phyloP scores from a whole-genome alignment of 441 rosid genomes.

The Erodium texanum region DNA sequence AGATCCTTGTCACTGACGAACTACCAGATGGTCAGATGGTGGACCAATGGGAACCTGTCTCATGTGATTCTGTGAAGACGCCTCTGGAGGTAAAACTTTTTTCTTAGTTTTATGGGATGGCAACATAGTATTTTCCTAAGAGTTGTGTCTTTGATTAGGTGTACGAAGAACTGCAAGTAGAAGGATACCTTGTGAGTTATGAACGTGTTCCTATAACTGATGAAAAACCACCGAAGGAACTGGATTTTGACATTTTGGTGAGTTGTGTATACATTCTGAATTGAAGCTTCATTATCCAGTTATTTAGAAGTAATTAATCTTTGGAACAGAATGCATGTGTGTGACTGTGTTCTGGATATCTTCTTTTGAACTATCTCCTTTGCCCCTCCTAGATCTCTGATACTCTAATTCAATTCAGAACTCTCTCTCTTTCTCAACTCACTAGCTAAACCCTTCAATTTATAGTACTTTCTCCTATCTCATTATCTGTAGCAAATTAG shows the following conservation, averaged over 20 bases:
- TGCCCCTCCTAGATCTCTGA: not conserved
- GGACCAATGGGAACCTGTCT: slow-evolving; percentile 97
- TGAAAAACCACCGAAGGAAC: slow-evolving; percentile 92
- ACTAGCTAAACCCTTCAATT: not conserved
- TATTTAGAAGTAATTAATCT: slow-evolving; percentile 1
- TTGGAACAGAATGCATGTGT: not conserved
- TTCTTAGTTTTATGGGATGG: slow-evolving; percentile 15
- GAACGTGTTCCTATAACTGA: slow-evolving; percentile 98
- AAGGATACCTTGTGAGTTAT: slow-evolving; percentile 83
- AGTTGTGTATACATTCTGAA: slow-evolving; percentile 20
- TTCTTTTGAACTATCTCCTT: not conserved
- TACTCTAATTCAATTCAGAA: not conserved
- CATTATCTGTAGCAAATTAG: not conserved
- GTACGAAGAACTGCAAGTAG: slow-evolving; percentile 77
- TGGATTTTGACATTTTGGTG: slow-evolving; percentile 85
- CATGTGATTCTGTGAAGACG: slow-evolving; percentile 81
- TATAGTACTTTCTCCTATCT: not conserved
- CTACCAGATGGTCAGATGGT: slow-evolving; percentile 99
- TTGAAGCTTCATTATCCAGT: not conserved
- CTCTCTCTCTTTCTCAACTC: not conserved
- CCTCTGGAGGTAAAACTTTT: slow-evolving; percentile 61
- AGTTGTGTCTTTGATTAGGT: slow-evolving; percentile 43
- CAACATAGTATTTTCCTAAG: slow-evolving; percentile 13
- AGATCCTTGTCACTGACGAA: slow-evolving; percentile 99
- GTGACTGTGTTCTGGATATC: not conserved